Percentiles rank a stretch among this genome's conserved stretches.
These are phyloP conservation scores for Narthecium ossifragum DNA, from an alignment of 106 monocot genomes.

Conservation along the genomic window DNA sequence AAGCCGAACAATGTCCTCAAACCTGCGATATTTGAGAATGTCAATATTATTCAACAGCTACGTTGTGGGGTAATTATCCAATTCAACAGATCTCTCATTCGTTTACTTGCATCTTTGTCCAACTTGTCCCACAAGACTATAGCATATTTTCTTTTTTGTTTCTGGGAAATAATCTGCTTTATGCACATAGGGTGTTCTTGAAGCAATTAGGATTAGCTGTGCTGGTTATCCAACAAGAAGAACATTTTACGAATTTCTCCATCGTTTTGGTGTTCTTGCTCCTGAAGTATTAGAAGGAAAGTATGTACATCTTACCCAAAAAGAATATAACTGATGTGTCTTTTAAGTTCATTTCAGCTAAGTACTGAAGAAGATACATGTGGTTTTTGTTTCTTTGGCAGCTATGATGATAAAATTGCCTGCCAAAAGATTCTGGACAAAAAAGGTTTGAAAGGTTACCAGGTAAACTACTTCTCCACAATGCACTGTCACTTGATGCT, in stretches of 20 bases:
- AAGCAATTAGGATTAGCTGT: constrained; percentile 85
- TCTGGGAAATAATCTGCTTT: neutral
- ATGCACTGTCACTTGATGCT: no score
- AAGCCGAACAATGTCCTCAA: constrained; percentile 29
- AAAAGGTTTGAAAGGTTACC: constrained; percentile 30
- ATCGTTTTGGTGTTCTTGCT: constrained; percentile 72
- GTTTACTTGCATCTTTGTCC: neutral
- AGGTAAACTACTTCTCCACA: no score
- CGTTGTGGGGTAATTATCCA: constrained; percentile 24
- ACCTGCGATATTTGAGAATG: constrained; percentile 23
- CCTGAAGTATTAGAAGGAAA: constrained; percentile 55
- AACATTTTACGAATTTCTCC: constrained; percentile 66
- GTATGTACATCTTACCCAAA: constrained; percentile 20
- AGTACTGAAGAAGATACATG: neutral
- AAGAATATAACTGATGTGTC: neutral
- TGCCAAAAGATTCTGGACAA: constrained; percentile 15
- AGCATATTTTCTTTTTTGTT: no score
- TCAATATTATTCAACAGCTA: constrained; percentile 19
- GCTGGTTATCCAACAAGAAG: constrained; percentile 80
- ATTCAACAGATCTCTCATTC: neutral
- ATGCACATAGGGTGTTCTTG: constrained; percentile 57
- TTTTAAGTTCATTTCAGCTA: neutral
- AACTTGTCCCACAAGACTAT: no score
- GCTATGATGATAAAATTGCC: constrained; percentile 33
- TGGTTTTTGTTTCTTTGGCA: constrained; percentile 11